Base-by-base conservation (phyloP, 768 basidiomycete species). In the Lentinula sp. region DNA sequence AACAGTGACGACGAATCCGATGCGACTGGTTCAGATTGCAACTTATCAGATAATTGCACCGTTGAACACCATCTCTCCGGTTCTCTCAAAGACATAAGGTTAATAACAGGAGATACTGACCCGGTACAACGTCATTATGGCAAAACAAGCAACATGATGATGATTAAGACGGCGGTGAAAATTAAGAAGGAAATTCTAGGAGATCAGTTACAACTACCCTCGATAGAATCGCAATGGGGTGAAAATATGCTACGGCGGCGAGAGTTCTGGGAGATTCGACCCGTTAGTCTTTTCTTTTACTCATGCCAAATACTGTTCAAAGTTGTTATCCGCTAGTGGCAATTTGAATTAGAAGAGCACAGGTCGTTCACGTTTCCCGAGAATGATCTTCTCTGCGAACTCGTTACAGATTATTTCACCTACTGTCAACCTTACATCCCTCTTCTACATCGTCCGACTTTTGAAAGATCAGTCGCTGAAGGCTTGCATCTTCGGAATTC, bases 381-480 rank as follows among this genome's bases (percentile, higher is more conserved):
- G 1, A 57, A 65, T 2, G 76, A 77, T 34, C 70, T 87, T n/a
- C 72, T 74, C 8, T 55, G 61, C 5, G 32, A 48, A 0, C 71
- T 88, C 18, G 70, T 86, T 53, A 73, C 82, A 31, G 69, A 76
- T 28, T 85, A 80, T 63, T 87, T 88, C 65, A 58, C 53, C 1
- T 51, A 73, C 32, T 21, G 72, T 60, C 80, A 84, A 63, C 52
- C 65, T 10, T 65, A 74, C 37, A 62, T 73, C 1, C 84, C 84
- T 0, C 66, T 87, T 1, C 66, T 88, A 8, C 85, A 86, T 62
- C 74, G 77, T 1, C 77, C 78, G 0, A 74, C 74, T 15, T 86
- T 87, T 60, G 72, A 78, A 35, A 65, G 68, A 15, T 70, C 75
- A 39, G 65, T 80, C 42, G 59, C 59, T 2, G 68, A 74, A 6